Conservation (phyloP, 306 rosid species). For the Medicago lupulina region DNA sequence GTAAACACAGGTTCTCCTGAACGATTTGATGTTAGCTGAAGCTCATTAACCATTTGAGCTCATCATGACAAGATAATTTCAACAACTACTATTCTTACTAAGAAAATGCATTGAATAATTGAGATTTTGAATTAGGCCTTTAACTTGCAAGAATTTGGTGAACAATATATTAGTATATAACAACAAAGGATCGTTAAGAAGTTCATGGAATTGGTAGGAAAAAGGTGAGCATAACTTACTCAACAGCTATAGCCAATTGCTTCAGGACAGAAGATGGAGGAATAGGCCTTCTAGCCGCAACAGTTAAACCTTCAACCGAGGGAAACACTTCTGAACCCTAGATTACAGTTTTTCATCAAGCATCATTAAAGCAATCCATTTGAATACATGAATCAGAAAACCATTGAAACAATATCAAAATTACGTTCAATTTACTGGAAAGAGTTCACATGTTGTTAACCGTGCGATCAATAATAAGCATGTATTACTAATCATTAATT, state of each 20-base stretch:
- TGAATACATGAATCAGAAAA: conserved; percentile 31
- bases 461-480: conserved; percentile 1
- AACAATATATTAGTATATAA: no score
- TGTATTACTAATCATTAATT: not conserved
- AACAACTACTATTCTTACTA: no score
- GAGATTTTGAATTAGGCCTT: no score
- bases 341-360: conserved; percentile 24
- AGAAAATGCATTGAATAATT: no score
- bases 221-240: conserved; percentile 66
- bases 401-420: conserved; percentile 7
- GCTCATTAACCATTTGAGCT: not conserved
- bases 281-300: conserved; percentile 52
- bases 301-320: conserved; percentile 65
- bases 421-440: conserved; percentile 24
- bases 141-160: not conserved
- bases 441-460: conserved; percentile 25
- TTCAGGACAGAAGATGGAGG: conserved; percentile 74
- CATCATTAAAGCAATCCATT: conserved; percentile 37
- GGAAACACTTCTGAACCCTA: conserved; percentile 73
- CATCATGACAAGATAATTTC: no score
- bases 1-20: not conserved
- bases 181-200: not conserved
- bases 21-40: not conserved
- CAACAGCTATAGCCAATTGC: conserved; percentile 86
- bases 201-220: conserved; percentile 33